Percentiles rank a stretch among this genome's conserved stretches.
Conservation (phyloP, 2,329 filamentous ascomycete species). For the Fonsecaea pedrosoi region DNA sequence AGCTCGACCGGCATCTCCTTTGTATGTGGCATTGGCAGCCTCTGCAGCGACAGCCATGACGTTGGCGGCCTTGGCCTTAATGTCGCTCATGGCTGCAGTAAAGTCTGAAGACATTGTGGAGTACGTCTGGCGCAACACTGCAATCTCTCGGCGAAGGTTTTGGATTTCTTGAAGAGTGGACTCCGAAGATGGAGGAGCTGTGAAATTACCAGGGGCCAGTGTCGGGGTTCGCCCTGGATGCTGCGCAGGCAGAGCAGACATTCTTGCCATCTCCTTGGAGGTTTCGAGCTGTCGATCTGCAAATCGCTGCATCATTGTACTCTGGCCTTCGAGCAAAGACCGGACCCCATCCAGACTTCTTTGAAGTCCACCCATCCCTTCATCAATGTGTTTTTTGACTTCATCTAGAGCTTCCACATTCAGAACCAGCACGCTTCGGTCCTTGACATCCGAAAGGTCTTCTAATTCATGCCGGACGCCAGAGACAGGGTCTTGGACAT, state of each 20-base stretch:
- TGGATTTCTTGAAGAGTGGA: slow-evolving; percentile 79
- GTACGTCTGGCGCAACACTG: slow-evolving; percentile 90
- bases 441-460: slow-evolving; percentile 90
- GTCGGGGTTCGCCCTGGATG: slow-evolving; percentile 44
- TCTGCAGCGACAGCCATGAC: slow-evolving; percentile 79
- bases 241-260: slow-evolving; percentile 59
- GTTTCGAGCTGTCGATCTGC: slow-evolving; percentile 90
- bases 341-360: slow-evolving; percentile 85
- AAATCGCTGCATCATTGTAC: slow-evolving; percentile 79
- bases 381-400: slow-evolving; percentile 94
- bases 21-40: slow-evolving; percentile 71
- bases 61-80: slow-evolving; percentile 79
- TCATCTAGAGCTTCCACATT: slow-evolving; percentile 94
- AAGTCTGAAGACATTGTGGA: slow-evolving; percentile 89
- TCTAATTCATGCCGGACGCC: slow-evolving; percentile 97
- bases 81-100: slow-evolving; percentile 80
- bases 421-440: slow-evolving; percentile 90
- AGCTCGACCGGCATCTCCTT: slow-evolving; percentile 78
- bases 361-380: slow-evolving; percentile 80
- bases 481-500: slow-evolving; percentile 94
- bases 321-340: slow-evolving; percentile 82
- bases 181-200: slow-evolving; percentile 39
- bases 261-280: slow-evolving; percentile 80
- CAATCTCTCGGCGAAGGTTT: slow-evolving; percentile 82
- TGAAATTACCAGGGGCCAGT: slow-evolving; percentile 44